Evolutionary conservation across 768 basidiomycete species (phyloP).

Genomic region (Lactarius evosmus): DNA sequence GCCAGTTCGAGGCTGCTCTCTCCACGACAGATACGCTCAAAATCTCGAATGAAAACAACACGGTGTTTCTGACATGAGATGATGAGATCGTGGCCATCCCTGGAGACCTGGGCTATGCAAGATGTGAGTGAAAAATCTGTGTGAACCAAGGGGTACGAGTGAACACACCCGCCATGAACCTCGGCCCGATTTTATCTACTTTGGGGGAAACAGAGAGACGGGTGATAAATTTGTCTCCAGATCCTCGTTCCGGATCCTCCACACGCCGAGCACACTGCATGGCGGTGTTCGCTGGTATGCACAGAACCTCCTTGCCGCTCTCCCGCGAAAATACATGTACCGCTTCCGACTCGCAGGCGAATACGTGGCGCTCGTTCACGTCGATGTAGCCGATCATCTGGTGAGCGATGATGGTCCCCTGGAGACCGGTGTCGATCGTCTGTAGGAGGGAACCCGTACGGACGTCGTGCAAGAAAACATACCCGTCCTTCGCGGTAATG

Average conservation of each 20-base stretch:
- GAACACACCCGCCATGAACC: constrained; percentile 6
- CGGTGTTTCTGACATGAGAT: constrained; percentile 32
- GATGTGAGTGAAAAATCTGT: constrained; percentile 1
- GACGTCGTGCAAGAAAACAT: constrained; percentile 65
- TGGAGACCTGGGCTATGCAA: constrained; percentile 37
- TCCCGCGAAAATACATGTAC: not conserved
- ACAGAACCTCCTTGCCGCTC: constrained; percentile 41
- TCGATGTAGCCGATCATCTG: constrained; percentile 54
- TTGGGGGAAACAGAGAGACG: not conserved
- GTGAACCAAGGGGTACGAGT: not conserved
- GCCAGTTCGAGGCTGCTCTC: not conserved
- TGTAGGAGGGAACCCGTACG: constrained; percentile 47
- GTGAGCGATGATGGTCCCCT: too few species aligned
- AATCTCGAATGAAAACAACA: constrained; percentile 36
- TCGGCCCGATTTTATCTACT: not conserved
- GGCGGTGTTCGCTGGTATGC: constrained; percentile 44
- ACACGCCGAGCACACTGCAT: not conserved
- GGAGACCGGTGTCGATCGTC: constrained; percentile 44
- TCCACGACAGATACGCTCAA: constrained; percentile 30
- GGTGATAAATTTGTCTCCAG: not conserved
- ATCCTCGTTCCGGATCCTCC: constrained; percentile 2
- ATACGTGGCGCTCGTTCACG: constrained; percentile 51
- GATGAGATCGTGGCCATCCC: constrained; percentile 36
- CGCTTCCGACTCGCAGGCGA: constrained; percentile 47
- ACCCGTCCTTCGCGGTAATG: constrained; percentile 43